Evolutionary conservation across 208 protist genomes (phyloP).

Genomic region (Angomonas ambiguus): DNA sequence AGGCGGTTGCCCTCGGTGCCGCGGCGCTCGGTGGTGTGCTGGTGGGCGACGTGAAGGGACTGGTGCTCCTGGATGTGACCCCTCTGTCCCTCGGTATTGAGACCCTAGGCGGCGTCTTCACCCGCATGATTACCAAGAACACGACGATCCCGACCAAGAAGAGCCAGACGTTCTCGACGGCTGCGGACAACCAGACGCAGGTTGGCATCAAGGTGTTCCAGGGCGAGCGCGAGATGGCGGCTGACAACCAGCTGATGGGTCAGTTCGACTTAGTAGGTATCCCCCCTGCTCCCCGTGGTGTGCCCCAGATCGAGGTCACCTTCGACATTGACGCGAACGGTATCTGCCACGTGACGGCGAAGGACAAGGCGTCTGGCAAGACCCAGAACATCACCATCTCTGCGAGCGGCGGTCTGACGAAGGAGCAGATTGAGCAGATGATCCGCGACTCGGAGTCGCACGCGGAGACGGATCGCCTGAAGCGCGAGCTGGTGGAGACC

Average conservation of each 20-base stretch:
- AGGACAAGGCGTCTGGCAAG: constrained; percentile 96
- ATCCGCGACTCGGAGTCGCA: constrained; percentile 79
- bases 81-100: constrained; percentile 98
- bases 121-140: constrained; percentile 97
- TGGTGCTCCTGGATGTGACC: constrained; percentile 98
- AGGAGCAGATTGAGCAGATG: constrained; percentile 87
- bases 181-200: constrained; percentile 70
- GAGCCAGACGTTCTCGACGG: constrained; percentile 91
- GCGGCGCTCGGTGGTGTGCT: constrained; percentile 97
- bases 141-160: constrained; percentile 98
- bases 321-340: constrained; percentile 99
- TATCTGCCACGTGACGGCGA: constrained; percentile 96
- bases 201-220: constrained; percentile 94
- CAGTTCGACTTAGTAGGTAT: constrained; percentile 94
- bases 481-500: constrained; percentile 67
- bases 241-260: constrained; percentile 94
- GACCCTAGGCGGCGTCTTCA: constrained; percentile 96
- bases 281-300: constrained; percentile 83
- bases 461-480: constrained; percentile 70
- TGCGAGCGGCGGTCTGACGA: constrained; percentile 60
- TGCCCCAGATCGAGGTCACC: constrained; percentile 96
- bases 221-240: constrained; percentile 92
- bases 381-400: constrained; percentile 95
- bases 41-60: constrained; percentile 87
- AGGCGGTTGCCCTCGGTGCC: constrained; percentile 99